Percentiles rank a stretch among this genome's conserved stretches.
These are phyloP conservation scores for Lophiostoma macrostomum DNA, from an alignment of 495 filamentous ascomycete genomes.

Conservation along the genomic window DNA sequence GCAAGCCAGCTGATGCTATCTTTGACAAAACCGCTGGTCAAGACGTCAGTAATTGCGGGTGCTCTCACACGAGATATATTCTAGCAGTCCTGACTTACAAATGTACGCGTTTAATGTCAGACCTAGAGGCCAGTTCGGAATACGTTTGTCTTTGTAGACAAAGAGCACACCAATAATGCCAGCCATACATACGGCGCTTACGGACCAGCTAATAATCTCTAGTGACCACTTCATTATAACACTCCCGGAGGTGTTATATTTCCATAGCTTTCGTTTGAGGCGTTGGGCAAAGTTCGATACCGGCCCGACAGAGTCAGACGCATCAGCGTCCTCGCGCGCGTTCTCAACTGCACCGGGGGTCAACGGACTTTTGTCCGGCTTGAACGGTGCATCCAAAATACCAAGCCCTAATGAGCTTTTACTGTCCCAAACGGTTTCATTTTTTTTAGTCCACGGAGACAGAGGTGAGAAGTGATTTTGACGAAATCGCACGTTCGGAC, in stretches of 20 bases:
- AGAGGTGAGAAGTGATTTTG: not conserved
- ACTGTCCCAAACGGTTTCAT: not conserved
- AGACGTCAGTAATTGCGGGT: no score
- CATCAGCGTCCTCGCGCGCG: no score
- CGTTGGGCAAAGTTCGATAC: slow-evolving; percentile 15
- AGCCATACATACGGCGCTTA: slow-evolving; percentile 24
- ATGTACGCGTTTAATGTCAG: slow-evolving; percentile 21
- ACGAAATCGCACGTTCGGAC: slow-evolving; percentile 6
- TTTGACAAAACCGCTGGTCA: slow-evolving; percentile 16
- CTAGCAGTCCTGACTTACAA: no score
- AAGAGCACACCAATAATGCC: slow-evolving; percentile 16
- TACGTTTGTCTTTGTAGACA: slow-evolving; percentile 2
- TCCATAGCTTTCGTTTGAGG: slow-evolving; percentile 17
- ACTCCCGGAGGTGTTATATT: slow-evolving; percentile 11
- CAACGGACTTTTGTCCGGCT: slow-evolving; percentile 5
- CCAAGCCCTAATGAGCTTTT: slow-evolving; percentile 7
- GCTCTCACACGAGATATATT: no score
- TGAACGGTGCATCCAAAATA: slow-evolving; percentile 5
- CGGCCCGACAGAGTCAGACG: no score
- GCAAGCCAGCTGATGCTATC: slow-evolving; percentile 4
- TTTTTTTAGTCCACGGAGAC: not conserved
- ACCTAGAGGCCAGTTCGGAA: slow-evolving; percentile 5
- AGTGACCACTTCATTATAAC: slow-evolving; percentile 17
- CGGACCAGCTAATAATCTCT: slow-evolving; percentile 22
- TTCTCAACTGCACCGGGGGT: not conserved